Base-by-base conservation (phyloP, 306 rosid species). In the Rosa multiflora region DNA sequence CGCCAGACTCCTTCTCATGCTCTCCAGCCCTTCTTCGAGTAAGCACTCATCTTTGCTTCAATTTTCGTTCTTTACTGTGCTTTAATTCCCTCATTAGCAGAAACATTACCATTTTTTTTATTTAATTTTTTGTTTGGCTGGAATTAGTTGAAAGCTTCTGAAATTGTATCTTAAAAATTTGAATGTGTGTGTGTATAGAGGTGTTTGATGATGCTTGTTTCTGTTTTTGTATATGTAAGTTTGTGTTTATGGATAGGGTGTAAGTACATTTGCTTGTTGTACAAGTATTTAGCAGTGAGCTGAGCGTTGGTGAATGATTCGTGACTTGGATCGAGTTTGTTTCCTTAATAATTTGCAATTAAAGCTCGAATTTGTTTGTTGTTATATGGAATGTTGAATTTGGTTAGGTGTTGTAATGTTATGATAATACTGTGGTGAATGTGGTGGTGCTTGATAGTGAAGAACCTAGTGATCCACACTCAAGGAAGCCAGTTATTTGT, bases 21-120 rank as follows among this genome's bases (percentile, higher is more conserved):
- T 80, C 82, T 95, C 66, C 99, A 90, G 76, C 97, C 96, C 2
- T 91, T 90, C 87, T 88, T 92, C 76, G 97, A 95, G 98, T 91
- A 83, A 78, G 89, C 44, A 20, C 15, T n/a, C 11, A 5, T 17
- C 62, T 32, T 68, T 37, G 7, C 74, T 59, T 58, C 48, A 35
- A 53, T 20, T 44, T 49, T 18, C 6, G 2, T 0, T 5, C 6
- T 48, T 42, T 53, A 6, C 26, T 64, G n/a, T 17, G 73, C 48
- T 78, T 42, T 26, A 49, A 44, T 70, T 23, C 6, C 37, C 6
- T 32, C n/a, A 26, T 23, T 21, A 44, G 73, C 55, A 23, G 53
- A 70, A n/a, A 70, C 39, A 8, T 44, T 46, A 7, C 37, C 37
- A 20, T n/a, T n/a, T 14, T 35, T 14, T 35, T 61, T 26, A 26